phyloP scores from a whole-genome alignment of 352 stramenopile species.

The Phytophthora sp. region DNA sequence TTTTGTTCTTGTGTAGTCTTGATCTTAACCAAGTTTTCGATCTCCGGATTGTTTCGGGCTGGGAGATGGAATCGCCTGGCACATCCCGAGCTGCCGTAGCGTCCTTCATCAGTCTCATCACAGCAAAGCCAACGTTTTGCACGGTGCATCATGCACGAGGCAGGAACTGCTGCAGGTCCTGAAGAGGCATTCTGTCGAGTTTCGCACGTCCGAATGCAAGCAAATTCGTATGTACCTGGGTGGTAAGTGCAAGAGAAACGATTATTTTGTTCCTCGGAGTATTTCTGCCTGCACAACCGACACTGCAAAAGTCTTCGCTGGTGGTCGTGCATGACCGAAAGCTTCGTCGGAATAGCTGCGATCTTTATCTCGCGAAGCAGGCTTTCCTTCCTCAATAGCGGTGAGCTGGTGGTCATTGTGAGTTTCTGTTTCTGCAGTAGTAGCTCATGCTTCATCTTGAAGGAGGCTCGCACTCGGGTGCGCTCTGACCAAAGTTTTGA shows the following conservation, averaged over 20 bases:
- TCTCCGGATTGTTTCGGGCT: constrained; percentile 43
- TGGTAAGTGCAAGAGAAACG: constrained; percentile 71
- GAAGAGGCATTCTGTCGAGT: constrained; percentile 34
- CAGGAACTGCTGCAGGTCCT: constrained; percentile 22
- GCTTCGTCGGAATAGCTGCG: constrained; percentile 28
- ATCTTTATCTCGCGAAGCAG: constrained; percentile 15
- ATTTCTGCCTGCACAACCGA: constrained; percentile 64
- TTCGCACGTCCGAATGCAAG: constrained; percentile 60
- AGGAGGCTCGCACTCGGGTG: constrained; percentile 58
- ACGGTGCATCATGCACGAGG: constrained; percentile 75
- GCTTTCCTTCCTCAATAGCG: constrained; percentile 14
- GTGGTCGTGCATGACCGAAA: constrained; percentile 65
- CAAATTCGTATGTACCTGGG: constrained; percentile 64
- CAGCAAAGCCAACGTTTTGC: constrained; percentile 77
- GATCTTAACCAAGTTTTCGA: constrained; percentile 44
- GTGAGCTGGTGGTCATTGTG: constrained; percentile 18
- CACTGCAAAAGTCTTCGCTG: constrained; percentile 63
- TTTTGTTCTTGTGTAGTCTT: constrained; percentile 53
- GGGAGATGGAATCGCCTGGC: constrained; percentile 65
- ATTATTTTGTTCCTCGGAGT: constrained; percentile 80
- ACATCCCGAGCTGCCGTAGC: constrained; percentile 71
- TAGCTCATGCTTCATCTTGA: constrained; percentile 70
- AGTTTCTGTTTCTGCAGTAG: constrained; percentile 63
- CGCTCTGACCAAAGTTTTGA: constrained; percentile 62
- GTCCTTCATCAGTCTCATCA: constrained; percentile 72